Evolutionary conservation across 2,329 filamentous ascomycete species (phyloP).

Genomic region (Juglanconis oblonga): DNA sequence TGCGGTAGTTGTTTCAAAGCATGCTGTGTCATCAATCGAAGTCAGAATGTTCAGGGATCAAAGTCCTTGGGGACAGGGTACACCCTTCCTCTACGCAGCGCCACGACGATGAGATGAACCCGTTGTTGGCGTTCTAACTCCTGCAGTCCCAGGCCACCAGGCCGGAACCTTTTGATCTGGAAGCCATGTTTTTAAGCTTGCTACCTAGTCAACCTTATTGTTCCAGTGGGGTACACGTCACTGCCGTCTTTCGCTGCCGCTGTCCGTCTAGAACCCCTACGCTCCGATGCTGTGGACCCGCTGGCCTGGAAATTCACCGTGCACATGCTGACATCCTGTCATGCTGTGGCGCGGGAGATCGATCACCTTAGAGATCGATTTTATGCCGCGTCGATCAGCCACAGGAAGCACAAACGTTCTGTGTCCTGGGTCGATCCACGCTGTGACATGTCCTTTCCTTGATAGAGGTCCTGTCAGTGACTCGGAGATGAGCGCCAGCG

Average conservation of each 20-base stretch:
- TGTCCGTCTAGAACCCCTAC: no score
- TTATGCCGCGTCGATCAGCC: neutral
- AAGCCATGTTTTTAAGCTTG: no score
- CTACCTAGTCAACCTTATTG: no score
- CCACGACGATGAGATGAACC: no score
- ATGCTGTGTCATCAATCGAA: neutral
- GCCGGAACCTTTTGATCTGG: no score
- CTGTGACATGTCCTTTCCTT: neutral
- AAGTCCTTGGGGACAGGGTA: neutral
- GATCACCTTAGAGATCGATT: neutral
- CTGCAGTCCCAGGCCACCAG: no score
- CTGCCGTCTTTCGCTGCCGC: no score
- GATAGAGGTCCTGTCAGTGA: neutral
- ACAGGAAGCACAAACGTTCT: neutral
- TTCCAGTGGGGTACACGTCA: no score
- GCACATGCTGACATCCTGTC: no score
- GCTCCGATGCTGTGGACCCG: no score
- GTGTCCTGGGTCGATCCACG: neutral
- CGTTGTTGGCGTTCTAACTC: neutral
- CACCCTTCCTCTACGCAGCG: neutral
- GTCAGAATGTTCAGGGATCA: neutral
- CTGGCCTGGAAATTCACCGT: no score
- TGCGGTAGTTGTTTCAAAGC: neutral
- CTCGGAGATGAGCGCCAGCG: neutral
- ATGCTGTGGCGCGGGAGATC: neutral